phyloP scores from a whole-genome alignment of 2,329 filamentous ascomycete species.

The Helotiales sp. region DNA sequence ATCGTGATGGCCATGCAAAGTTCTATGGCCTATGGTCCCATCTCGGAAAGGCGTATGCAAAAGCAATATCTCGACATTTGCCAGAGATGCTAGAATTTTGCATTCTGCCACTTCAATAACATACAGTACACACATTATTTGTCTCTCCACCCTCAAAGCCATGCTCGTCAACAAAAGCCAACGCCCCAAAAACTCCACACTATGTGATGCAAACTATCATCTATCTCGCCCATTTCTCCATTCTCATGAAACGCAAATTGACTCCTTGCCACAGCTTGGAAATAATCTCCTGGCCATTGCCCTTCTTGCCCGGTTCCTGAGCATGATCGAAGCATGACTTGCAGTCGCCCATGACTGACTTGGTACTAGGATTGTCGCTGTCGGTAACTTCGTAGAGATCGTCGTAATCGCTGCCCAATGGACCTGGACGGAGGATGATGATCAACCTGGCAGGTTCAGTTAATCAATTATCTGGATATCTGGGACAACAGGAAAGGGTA shows the following conservation, averaged over 20 bases:
- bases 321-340: background rate
- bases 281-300: background rate
- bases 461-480: background rate
- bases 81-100: background rate
- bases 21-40: background rate
- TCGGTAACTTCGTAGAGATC: conserved; percentile 9
- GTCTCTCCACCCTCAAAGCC: background rate
- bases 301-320: background rate
- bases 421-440: conserved; percentile 8
- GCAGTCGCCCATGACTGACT: background rate
- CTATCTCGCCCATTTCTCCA: conserved; percentile 1
- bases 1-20: background rate
- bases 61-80: background rate
- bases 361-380: background rate
- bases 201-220: background rate
- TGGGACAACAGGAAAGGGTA: background rate
- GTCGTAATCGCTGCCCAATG: background rate
- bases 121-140: background rate
- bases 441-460: background rate
- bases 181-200: background rate
- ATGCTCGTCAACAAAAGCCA: background rate
- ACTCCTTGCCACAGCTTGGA: background rate
- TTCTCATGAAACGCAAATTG: conserved; percentile 7
- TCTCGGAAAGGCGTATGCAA: too few species aligned
- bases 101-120: background rate